A percentile compares a stretch with the other conserved stretches of the same genome.
Evolutionary conservation across 2,329 filamentous ascomycete species (phyloP).

Genomic region (Clonostachys byssicola): DNA sequence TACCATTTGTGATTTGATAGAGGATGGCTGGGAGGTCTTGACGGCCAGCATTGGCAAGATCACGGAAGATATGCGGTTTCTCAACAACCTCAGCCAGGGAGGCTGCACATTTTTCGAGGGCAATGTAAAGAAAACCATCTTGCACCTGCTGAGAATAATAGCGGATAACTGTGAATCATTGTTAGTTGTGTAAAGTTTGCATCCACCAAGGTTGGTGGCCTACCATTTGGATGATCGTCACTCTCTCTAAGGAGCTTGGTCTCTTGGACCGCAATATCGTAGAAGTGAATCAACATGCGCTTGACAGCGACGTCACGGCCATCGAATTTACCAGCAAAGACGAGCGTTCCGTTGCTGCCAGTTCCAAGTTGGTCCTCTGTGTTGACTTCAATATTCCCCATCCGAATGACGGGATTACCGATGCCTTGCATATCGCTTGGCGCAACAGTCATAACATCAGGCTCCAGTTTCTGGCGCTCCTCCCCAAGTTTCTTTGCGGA

Average conservation of each 20-base stretch:
- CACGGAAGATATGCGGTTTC: slow-evolving; percentile 61
- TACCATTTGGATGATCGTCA: slow-evolving; percentile 87
- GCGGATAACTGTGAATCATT: slow-evolving; percentile 66
- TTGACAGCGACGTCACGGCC: slow-evolving; percentile 93
- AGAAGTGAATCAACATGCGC: slow-evolving; percentile 93
- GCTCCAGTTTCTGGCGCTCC: slow-evolving; percentile 42
- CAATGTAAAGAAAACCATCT: slow-evolving; percentile 91
- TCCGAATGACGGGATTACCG: slow-evolving; percentile 53
- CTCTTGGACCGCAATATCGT: slow-evolving; percentile 91
- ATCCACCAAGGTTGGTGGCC: slow-evolving; percentile 6
- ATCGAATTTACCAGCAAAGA: slow-evolving; percentile 92
- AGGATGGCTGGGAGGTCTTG: slow-evolving; percentile 75
- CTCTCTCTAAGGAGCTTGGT: slow-evolving; percentile 87
- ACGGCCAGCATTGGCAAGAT: slow-evolving; percentile 69
- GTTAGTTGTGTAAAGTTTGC: neutral
- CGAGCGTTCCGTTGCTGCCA: slow-evolving; percentile 94
- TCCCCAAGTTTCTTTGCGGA: slow-evolving; percentile 55
- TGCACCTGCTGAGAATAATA: slow-evolving; percentile 92
- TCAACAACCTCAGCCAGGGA: slow-evolving; percentile 90
- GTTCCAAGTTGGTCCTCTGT: slow-evolving; percentile 62
- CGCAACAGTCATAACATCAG: slow-evolving; percentile 53
- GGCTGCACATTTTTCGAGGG: slow-evolving; percentile 87
- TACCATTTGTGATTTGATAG: slow-evolving; percentile 84
- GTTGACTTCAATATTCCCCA: slow-evolving; percentile 62
- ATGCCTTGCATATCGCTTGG: slow-evolving; percentile 55